Evolutionary conservation across 2,329 filamentous ascomycete species (phyloP), one percentile per base, ranked within the genome.

Genomic region (Penicillium oxalicum): DNA sequence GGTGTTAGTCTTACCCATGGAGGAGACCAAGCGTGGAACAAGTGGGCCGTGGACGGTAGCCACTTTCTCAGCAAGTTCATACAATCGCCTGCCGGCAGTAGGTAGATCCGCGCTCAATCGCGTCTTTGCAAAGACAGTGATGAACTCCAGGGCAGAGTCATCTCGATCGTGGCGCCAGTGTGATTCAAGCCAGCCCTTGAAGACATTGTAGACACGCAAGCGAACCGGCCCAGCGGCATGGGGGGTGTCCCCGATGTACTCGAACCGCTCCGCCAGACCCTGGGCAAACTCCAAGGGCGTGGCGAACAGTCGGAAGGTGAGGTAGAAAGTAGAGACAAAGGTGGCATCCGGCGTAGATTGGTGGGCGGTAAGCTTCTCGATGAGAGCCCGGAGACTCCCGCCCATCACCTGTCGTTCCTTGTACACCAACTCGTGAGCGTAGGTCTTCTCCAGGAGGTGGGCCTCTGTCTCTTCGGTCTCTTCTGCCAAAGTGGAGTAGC

Each of bases 181-280:
- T 5, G 87, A 93, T 72, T 97, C 93, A 18, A 98, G 75, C 93
- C 93, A 98, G 37, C 88, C 87, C 70, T 98, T 98, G 77, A 98
- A 89, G 48, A 90, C 85, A 65, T 98, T 97, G 74, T 94, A 97
- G 1, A 97, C 89, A 44, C 93, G 83, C 41, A 98, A 75, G 44
- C 91, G 84, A 24, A 97, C 91, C 0, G 91, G 88, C 2, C 78
- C 80, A 24, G 90, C 84, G 54, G 91, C 80, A 50, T 83, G 79
- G 24, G 83, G 81, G 41, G 84, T 87, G 51, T 93, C 86, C 9
- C 82, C 86, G 34, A 95, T 86, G 59, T 96, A 95, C 50, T 96
- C 88, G 67, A 95, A 98, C 28, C 94, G 84, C 49, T 93, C 86
- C 45, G 94, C 86, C n/a, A 98, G 77, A 4, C 84, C 81, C 64